Percentiles rank a stretch among this genome's conserved stretches.
Evolutionary conservation across 1,284 basidiomycete species (phyloP).

Genomic region (Bondarzewia mesenterica): DNA sequence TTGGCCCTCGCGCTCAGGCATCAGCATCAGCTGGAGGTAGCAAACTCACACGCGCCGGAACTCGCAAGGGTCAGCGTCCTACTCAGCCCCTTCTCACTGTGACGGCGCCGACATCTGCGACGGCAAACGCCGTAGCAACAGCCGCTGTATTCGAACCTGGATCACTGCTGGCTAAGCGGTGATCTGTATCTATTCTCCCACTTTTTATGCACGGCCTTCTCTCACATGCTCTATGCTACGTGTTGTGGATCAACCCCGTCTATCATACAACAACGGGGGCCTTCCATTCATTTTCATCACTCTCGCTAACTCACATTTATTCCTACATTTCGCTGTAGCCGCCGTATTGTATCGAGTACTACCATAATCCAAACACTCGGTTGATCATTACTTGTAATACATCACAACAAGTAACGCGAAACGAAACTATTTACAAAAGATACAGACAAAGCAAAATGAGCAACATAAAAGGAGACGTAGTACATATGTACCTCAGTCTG

Average conservation of each 20-base stretch:
- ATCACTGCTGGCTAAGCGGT: conserved; percentile 52
- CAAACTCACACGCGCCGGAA: conserved; percentile 36
- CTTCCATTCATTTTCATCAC: too few relatives aligned
- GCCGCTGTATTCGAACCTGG: conserved; percentile 54
- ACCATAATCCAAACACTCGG: neutral
- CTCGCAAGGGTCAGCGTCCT: conserved; percentile 31
- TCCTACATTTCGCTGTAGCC: neutral
- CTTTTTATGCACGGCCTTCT: neutral
- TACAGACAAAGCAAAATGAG: too few relatives aligned
- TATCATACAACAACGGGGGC: too few relatives aligned
- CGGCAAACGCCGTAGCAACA: conserved; percentile 20
- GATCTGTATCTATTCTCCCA: conserved; percentile 2
- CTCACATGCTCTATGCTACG: neutral
- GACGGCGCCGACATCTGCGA: conserved; percentile 8
- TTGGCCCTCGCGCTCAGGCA: conserved; percentile 22
- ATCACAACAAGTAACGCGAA: too few relatives aligned
- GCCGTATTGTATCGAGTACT: neutral
- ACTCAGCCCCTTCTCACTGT: conserved; percentile 34
- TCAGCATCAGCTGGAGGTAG: conserved; percentile 10
- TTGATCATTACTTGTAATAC: neutral
- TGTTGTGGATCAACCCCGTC: too few relatives aligned
- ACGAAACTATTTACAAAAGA: too few relatives aligned
- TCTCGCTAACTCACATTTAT: neutral
- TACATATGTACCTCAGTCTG: conserved; percentile 9
- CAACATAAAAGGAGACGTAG: neutral